Evolutionary conservation across 1,139 yeast species (phyloP).

Genomic region (Hanseniaspora uvarum): DNA sequence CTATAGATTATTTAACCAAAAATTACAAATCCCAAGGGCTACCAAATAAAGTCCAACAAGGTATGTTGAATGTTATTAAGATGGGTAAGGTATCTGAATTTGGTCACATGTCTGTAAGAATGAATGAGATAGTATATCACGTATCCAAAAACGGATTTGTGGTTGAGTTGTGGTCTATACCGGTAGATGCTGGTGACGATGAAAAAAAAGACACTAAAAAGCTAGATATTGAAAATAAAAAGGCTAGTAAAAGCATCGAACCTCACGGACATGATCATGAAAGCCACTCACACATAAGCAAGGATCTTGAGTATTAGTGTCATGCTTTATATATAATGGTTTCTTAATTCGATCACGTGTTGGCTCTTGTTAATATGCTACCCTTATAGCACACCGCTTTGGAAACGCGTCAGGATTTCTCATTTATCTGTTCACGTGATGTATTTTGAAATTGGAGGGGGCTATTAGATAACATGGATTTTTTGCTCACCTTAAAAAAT

Average conservation of each 20-base stretch:
- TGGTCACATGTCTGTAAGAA: conserved; percentile 69
- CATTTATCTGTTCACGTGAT: background rate
- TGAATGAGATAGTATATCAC: conserved; percentile 75
- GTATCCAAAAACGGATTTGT: conserved; percentile 76
- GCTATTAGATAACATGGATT: too few species aligned
- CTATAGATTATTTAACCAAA: conserved; percentile 53
- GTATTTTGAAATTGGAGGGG: too few species aligned
- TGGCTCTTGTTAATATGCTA: background rate
- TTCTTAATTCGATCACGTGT: too few species aligned
- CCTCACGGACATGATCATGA: conserved; percentile 17
- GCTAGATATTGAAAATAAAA: background rate
- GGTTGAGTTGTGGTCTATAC: conserved; percentile 88
- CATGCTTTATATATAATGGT: background rate
- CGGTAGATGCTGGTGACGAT: conserved; percentile 48
- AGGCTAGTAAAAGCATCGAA: conserved; percentile 13
- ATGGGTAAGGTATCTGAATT: conserved; percentile 59
- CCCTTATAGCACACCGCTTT: background rate
- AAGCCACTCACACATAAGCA: conserved; percentile 19
- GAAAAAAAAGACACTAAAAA: conserved; percentile 6
- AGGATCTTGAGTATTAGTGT: conserved; percentile 17
- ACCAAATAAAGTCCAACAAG: conserved; percentile 75
- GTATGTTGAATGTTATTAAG: conserved; percentile 65
- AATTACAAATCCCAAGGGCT: conserved; percentile 50
- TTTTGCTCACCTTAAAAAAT: too few species aligned
- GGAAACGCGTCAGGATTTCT: background rate